Evolutionary conservation across 495 filamentous ascomycete species (phyloP), one percentile per base, ranked within the genome.

Genomic region (Xylaria bambusicola): DNA sequence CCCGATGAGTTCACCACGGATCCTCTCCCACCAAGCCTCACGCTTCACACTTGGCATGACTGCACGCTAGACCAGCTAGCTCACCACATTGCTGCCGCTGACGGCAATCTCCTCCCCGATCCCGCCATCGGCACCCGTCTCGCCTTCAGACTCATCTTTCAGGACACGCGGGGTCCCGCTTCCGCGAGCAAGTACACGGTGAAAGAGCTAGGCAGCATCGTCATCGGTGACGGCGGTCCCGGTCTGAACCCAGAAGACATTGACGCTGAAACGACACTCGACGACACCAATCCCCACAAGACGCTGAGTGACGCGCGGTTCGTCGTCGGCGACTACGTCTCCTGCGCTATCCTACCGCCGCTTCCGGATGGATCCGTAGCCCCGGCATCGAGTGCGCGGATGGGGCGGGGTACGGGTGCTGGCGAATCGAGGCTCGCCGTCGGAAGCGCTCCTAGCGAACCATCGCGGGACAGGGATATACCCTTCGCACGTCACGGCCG

Each of bases 11-110:
- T 91, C 75, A 62, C 80, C 42, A 56, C 76, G 1, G 60, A 79
- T 31, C 61, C 68, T 48, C 83, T 89, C 21, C 87, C 89, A 24
- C 77, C 84, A 5, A 84, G 89, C 72, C 80, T 94, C 31, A 80
- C 90, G 59, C 88, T 97, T 68, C 93, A 96, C 82, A 93, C 92
- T 65, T 96, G 91, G 91, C 82, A 82, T 56, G 84, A 83, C 67
- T 93, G 89, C 78, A 90, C 91, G 10, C 84, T 98, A 15, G 78
- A 80, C 65, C 92, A 97, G 74, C 87, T 97, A 33, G 83, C 88
- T 6, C 66, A 74, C 7, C 84, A 88, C 66, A 86, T 97, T 18
- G 69, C 70, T 31, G 63, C 65, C 23, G 61, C 65, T 33, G 62
- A 64, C 27, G 64, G 66, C 0, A 2, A 50, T 5, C 71, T 93